Evolutionary conservation across 2,329 filamentous ascomycete genomes (phyloP), one percentile per base, ranked within the genome.

Genomic region (Cephalotrichum gorgonifer): DNA sequence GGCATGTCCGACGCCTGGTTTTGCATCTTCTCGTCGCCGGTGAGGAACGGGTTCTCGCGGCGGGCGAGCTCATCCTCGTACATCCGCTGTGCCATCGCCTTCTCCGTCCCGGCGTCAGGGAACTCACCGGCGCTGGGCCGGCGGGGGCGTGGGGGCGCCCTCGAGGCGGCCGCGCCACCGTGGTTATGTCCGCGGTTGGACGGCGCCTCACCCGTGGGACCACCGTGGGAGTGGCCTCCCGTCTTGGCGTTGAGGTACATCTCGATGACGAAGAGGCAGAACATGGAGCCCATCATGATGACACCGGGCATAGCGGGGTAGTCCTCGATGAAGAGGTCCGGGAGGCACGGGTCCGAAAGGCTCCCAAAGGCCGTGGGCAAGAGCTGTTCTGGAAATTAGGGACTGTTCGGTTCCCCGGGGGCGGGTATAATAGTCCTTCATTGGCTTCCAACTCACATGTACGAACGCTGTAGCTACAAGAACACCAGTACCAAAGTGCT

Each of bases 391-490:
- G n/a, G 31, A 20, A 22, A 27, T 48, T 3, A 50, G 50, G 42
- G 51, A 54, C 42, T 49, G 27, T 43, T 33, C 20, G 17, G 4
- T 22, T 27, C 8, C n/a, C n/a, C n/a, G n/a, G n/a, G n/a, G n/a
- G n/a, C n/a, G n/a, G n/a, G n/a, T n/a, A n/a, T n/a, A n/a, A n/a
- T n/a, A n/a, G n/a, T n/a, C n/a, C n/a, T n/a, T n/a, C 31, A n/a
- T 23, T 20, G 11, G 4, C 14, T 25, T 27, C 15, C 14, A 31
- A 62, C 71, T 55, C 57, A 81, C 72, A 71, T 87, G 83, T 20
- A 86, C 83, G 55, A 87, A 87, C 3, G 83, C 83, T 2, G 83
- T 87, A 25, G 83, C 83, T 50, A 87, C 76, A 33, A 87, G 69
- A 17, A 87, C 83, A 52, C 83, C 83, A 1, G 83, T 87, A 60